phyloP scores from a whole-genome alignment of 2,329 filamentous ascomycete genomes.

The Capronia coronata region DNA sequence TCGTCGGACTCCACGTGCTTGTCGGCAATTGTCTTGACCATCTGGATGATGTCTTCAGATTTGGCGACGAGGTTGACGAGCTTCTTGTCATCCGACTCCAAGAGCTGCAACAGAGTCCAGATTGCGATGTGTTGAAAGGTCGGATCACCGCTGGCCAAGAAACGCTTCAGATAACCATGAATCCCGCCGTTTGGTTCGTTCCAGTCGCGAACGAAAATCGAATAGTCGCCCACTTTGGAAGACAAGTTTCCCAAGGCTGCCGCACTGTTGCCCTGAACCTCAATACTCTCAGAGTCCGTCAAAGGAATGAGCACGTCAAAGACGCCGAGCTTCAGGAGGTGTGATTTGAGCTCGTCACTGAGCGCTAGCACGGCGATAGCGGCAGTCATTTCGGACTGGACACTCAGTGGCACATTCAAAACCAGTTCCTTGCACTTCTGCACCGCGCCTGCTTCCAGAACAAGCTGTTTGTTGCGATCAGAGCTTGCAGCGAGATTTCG shows the following conservation, averaged over 20 bases:
- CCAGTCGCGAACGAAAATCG: conserved; percentile 94
- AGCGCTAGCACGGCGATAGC: conserved; percentile 93
- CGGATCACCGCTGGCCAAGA: conserved; percentile 86
- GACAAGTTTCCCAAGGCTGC: conserved; percentile 92
- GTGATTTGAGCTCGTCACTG: conserved; percentile 90
- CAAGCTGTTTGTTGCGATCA: conserved; percentile 95
- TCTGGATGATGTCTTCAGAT: conserved; percentile 82
- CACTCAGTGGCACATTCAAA: conserved; percentile 82
- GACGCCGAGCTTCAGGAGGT: conserved; percentile 82
- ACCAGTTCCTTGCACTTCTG: conserved; percentile 98
- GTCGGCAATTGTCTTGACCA: conserved; percentile 87
- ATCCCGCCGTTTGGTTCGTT: conserved; percentile 86
- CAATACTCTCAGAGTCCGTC: conserved; percentile 90
- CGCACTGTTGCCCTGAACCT: conserved; percentile 96
- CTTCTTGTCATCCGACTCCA: conserved; percentile 88
- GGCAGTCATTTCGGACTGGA: conserved; percentile 99
- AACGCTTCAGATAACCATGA: conserved; percentile 87
- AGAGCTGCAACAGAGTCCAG: conserved; percentile 90
- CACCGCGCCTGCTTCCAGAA: conserved; percentile 90
- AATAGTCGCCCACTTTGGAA: conserved; percentile 96
- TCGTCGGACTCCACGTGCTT: conserved; percentile 82
- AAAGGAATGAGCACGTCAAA: conserved; percentile 95
- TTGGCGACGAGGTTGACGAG: conserved; percentile 84
- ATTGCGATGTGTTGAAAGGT: conserved; percentile 99
- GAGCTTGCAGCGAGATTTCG: conserved; percentile 94